These are phyloP conservation scores for Euphorbia pulcherrima DNA, from an alignment of 345 rosid species.

Conservation along the genomic window DNA sequence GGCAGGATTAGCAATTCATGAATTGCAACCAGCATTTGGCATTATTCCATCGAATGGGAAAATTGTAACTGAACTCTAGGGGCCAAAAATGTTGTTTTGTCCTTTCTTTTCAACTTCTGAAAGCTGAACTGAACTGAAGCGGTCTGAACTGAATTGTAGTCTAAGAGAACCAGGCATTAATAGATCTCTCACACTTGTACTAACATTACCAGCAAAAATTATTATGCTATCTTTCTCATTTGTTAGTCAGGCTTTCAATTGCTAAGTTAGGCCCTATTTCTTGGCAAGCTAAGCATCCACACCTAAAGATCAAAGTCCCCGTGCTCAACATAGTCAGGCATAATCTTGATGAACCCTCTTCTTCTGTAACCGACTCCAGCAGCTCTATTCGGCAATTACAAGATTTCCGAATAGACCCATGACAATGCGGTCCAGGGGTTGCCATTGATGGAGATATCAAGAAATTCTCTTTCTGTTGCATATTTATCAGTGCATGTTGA, in stretches of 20 bases:
- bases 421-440: slow-evolving; percentile 62
- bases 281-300: slow-evolving; percentile 71
- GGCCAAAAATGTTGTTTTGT: neutral
- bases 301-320: slow-evolving; percentile 87
- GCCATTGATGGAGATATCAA: slow-evolving; percentile 67
- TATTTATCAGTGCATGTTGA: slow-evolving; percentile 33
- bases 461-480: slow-evolving; percentile 53
- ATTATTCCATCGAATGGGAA: slow-evolving; percentile 44
- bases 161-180: no score
- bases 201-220: slow-evolving; percentile 57
- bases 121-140: no score
- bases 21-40: slow-evolving; percentile 1
- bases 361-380: slow-evolving; percentile 85
- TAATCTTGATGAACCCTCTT: slow-evolving; percentile 78
- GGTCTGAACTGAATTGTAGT: no score
- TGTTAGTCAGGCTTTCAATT: slow-evolving; percentile 40
- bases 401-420: slow-evolving; percentile 66
- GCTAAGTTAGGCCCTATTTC: slow-evolving; percentile 43
- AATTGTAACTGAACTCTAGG: neutral
- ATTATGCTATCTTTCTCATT: slow-evolving; percentile 63
- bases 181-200: slow-evolving; percentile 81
- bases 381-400: slow-evolving; percentile 66
- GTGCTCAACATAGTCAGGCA: slow-evolving; percentile 79
- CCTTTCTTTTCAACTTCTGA: slow-evolving; percentile 49
- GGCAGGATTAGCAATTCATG: slow-evolving; percentile 17